Percentiles rank a stretch among this genome's conserved stretches.
Evolutionary conservation across 352 stramenopile species (phyloP).

Genomic region (Globisporangium cederbergense): DNA sequence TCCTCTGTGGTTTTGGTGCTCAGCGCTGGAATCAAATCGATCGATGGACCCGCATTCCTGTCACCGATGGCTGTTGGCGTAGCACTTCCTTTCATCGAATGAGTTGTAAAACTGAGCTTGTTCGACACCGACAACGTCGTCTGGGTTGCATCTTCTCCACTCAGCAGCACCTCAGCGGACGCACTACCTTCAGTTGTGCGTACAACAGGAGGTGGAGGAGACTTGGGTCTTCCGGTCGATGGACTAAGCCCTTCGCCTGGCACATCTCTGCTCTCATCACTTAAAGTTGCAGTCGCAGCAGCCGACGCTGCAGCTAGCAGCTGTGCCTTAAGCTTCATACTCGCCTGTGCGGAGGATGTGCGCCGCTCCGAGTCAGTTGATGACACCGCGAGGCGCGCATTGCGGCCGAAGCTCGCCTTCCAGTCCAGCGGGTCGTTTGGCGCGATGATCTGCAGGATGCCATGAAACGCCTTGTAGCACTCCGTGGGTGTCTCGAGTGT

Average conservation of each 20-base stretch:
- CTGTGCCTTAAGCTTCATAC: neutral
- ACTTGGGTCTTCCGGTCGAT: neutral
- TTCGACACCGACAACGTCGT: no score
- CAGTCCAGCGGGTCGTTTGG: constrained; percentile 16
- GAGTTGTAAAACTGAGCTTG: no score
- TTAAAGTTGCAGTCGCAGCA: no score
- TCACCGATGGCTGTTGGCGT: neutral
- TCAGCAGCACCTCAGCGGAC: no score
- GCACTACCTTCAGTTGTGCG: neutral
- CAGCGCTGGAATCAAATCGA: constrained; percentile 7
- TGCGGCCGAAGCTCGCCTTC: constrained; percentile 11
- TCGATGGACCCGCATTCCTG: neutral
- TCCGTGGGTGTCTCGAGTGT: constrained; percentile 7
- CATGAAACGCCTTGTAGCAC: constrained; percentile 12
- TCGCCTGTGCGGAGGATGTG: neutral
- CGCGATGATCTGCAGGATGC: constrained; percentile 12
- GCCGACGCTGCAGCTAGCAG: neutral
- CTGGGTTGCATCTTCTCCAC: neutral
- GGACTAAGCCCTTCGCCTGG: neutral
- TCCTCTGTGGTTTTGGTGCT: neutral
- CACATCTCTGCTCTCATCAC: neutral
- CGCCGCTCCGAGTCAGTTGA: neutral
- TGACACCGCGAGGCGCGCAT: neutral
- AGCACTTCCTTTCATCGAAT: neutral
- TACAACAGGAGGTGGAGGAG: neutral